Conservation (phyloP, 257 asterid genomes). For the Mitragyna speciosa region DNA sequence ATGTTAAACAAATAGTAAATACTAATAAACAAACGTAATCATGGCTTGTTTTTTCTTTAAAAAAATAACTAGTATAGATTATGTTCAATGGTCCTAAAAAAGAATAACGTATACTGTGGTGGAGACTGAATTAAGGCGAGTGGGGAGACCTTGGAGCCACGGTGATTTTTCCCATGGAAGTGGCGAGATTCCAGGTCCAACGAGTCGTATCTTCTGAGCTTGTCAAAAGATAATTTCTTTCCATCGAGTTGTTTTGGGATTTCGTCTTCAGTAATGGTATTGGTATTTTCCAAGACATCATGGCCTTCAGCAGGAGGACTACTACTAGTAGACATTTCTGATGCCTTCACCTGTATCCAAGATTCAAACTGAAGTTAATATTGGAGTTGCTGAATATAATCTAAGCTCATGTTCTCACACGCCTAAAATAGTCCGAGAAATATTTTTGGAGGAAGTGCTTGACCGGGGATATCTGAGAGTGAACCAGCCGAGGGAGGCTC, state of each 20-base stretch:
- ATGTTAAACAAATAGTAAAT: too few species aligned
- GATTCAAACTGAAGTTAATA: too few species aligned
- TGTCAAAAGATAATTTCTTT: slow-evolving; percentile 18
- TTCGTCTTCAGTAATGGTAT: neutral
- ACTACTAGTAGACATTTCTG: neutral
- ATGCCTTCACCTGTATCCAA: neutral
- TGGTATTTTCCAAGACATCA: neutral
- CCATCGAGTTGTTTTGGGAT: slow-evolving; percentile 12
- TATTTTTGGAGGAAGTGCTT: neutral
- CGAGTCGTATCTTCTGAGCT: slow-evolving; percentile 31
- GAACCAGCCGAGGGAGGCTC: neutral
- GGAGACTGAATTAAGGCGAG: too few species aligned
- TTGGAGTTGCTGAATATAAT: too few species aligned
- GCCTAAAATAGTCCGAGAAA: neutral
- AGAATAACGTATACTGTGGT: too few species aligned
- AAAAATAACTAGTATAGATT: too few species aligned
- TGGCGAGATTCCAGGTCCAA: slow-evolving; percentile 35
- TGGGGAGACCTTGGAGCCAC: slow-evolving; percentile 20
- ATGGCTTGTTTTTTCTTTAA: neutral
- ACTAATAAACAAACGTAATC: neutral
- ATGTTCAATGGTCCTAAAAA: too few species aligned
- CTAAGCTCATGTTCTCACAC: neutral
- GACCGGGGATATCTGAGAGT: neutral
- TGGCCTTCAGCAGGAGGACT: neutral
- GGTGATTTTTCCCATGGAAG: neutral